Evolutionary conservation across 306 rosid genomes (phyloP), one percentile per base, ranked within the genome.

Genomic region (Castanea sativa): DNA sequence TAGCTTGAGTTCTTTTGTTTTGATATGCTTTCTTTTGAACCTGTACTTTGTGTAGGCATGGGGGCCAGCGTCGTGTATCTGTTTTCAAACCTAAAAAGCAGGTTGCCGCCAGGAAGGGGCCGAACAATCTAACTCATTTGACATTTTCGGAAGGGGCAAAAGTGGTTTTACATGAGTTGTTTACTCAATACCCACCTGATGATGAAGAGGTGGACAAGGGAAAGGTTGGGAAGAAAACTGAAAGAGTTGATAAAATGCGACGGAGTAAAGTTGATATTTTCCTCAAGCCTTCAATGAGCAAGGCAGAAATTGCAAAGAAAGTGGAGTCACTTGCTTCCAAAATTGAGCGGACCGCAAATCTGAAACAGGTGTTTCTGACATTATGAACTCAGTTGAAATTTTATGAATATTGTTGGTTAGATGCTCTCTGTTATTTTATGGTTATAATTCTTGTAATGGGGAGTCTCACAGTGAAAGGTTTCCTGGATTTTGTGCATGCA

Each of bases 161-260:
- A 73, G 71, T 52, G 73, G 84, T 84, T 12, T 82, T 96, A 67
- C 83, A 78, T 2, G 85, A 80, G 55, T 84, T 96, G 59, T 96
- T 93, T 73, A 71, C 82, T 56, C 81, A 70, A 5, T 88, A 85
- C 79, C 99, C 99, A 19, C 98, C 98, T 3, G 91, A 83, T 57
- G 94, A 83, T 76, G 92, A 84, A 81, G 88, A 79, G 73, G 57
- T 55, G 81, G 32, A 11, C 25, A 78, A 73, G 65, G 81, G 75
- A 57, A 64, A 74, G 63, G 55, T 55, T 55, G 84, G 87, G 69
- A 75, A 71, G 55, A 69, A 63, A 55, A 57, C 78, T 64, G 76
- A 6, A 68, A 76, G 69, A 53, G 0, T 38, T 55, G 76, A 51
- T 13, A 81, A 67, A 21, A 5, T 19, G 23, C 72, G 18, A 30